Evolutionary conservation across 139 green algal species (phyloP), one percentile per base, ranked within the genome.

Genomic region (Picochlorum sp.): DNA sequence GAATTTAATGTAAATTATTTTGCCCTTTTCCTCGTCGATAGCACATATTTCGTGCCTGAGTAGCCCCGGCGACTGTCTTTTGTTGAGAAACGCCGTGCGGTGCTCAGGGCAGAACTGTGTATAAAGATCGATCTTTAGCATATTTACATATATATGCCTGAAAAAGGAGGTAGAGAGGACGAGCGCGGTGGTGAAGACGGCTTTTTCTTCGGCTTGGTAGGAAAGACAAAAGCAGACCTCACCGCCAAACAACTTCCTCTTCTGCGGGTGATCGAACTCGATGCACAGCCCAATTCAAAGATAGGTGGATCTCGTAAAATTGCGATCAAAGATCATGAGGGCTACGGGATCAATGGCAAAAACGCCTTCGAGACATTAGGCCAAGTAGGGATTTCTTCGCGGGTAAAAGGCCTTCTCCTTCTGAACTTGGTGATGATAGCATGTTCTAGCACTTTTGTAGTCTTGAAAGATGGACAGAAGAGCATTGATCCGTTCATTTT

Each of bases 371-470:
- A 54, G 47, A 54, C 16, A 26, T 54, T 13, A 54, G 47, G 47
- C 10, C 18, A 54, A 26, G 18, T 54, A 4, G 47, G 47, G 47
- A 14, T 77, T 9, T 57, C 56, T 4, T 57, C 64, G 5, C 45
- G 70, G 4, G 26, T 73, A 15, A 52, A 67, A 18, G 73, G 73
- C 49, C 58, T 79, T 7, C 45, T 73, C 24, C 57, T 77, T 52
- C 69, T 79, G 8, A 78, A 77, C 38, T 34, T 77, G 57, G 70
- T 79, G 8, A 68, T 74, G 54, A 24, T 77, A 5, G 51, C 57
- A 4, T 73, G 64, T n/a, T 71, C 73, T 18, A 74, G 55, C 11
- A 70, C 68, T 14, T 79, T 76, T 65, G 68, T 77, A 20, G 63
- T 79, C 11, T 28, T 79, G 18, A 77, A 77, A 37, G 69, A 79